Conservation (phyloP, 2,329 filamentous ascomycete genomes). For the Verticillium isaacii region DNA sequence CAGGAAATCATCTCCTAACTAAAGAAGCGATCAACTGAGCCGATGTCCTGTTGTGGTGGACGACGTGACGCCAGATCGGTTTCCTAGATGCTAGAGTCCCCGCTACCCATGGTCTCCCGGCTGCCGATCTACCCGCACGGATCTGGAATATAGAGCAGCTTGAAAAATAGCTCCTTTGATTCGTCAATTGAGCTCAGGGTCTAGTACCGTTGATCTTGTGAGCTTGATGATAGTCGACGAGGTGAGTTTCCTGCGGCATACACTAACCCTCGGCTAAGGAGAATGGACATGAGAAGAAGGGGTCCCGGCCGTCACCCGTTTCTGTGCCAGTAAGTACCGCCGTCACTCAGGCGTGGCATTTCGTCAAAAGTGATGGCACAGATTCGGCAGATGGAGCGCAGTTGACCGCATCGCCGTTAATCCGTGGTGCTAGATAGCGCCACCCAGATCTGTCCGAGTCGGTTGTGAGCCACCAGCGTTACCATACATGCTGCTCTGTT, state of each 20-base stretch:
- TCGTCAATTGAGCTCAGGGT: neutral
- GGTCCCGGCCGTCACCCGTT: neutral
- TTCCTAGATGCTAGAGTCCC: neutral
- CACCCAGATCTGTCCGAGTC: no score
- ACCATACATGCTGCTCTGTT: no score
- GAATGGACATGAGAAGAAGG: neutral
- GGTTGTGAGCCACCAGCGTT: no score
- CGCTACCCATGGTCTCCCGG: neutral
- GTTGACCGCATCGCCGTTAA: no score
- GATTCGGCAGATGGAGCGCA: no score
- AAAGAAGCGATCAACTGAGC: neutral
- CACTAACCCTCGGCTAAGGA: neutral
- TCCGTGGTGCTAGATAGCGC: no score
- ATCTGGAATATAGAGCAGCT: neutral
- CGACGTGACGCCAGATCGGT: neutral
- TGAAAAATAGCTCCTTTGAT: neutral
- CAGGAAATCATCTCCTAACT: neutral
- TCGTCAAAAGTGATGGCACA: no score
- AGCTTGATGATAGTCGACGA: neutral
- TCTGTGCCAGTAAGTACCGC: no score
- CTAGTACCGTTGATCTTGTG: neutral
- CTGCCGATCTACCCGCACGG: neutral
- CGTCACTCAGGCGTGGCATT: no score
- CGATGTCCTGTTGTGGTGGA: neutral
- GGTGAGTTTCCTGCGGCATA: neutral